Conservation (phyloP, 2,329 filamentous ascomycete genomes). For the Fusarium oligoseptatum region DNA sequence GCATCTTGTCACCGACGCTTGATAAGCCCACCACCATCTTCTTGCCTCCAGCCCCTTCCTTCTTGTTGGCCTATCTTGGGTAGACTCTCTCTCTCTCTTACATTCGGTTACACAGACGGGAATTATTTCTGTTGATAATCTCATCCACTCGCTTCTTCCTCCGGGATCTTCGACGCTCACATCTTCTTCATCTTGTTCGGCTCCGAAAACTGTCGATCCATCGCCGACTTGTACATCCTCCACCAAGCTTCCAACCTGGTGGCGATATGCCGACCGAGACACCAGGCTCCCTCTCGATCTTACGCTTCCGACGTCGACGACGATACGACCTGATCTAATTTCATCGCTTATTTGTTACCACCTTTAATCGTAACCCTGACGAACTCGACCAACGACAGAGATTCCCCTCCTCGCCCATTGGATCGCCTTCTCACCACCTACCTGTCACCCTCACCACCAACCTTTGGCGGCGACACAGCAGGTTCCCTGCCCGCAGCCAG, state of each 20-base stretch:
- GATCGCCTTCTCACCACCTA: conserved; percentile 34
- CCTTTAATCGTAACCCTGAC: conserved; percentile 30
- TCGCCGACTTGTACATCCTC: conserved; percentile 20
- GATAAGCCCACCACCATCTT: conserved; percentile 44
- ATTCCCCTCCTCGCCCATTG: conserved; percentile 15
- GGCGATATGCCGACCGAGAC: conserved; percentile 38
- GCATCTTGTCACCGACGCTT: conserved; percentile 30
- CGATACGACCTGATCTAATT: conserved; percentile 16
- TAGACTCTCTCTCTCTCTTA: not conserved
- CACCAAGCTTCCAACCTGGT: conserved; percentile 15
- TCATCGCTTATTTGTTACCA: not conserved
- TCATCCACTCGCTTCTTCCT: conserved; percentile 1
- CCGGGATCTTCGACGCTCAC: not conserved
- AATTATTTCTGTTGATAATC: conserved; percentile 1
- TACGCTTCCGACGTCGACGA: conserved; percentile 27
- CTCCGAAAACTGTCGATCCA: conserved; percentile 8
- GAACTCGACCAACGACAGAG: conserved; percentile 29
- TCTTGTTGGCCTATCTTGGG: conserved; percentile 9
- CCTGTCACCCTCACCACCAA: conserved; percentile 27
- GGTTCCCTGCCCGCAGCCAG: conserved; percentile 29
- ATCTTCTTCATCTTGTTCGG: conserved; percentile 11
- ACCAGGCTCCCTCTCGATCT: conserved; percentile 19
- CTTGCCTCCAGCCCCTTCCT: conserved; percentile 40
- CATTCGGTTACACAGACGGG: not conserved
- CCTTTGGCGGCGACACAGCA: conserved; percentile 15